Evolutionary conservation across 2,329 filamentous ascomycete genomes (phyloP), one percentile per base, ranked within the genome.

Genomic region (Paecilomyces variotii): DNA sequence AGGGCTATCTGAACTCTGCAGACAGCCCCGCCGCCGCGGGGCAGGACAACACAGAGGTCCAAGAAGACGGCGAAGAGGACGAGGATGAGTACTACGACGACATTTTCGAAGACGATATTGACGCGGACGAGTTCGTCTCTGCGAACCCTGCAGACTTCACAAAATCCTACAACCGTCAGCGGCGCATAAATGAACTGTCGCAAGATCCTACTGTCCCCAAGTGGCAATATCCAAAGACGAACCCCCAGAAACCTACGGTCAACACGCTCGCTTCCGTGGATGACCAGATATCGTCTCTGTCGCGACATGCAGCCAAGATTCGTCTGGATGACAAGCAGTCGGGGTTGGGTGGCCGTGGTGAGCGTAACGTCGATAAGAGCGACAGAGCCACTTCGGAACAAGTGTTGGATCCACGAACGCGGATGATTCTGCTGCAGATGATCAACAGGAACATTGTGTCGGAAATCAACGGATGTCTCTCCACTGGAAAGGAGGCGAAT

Each of bases 401-500:
- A 74, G 94, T 99, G 54, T 79, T 99, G 61, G 94, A 99, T 76
- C 90, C 91, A 62, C 84, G 91, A 57, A 99, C 94, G 12, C 88
- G 92, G 65, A 96, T 97, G 90, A 92, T 99, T 61, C 80, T 99
- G 57, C 81, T 97, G 63, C 91, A 97, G 77, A 91, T 99, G 83
- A 93, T 97, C 79, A 97, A 97, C 74, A 86, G 91, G 34, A 88
- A 91, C 60, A 81, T 93, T 62, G 87, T 99, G 55, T 90, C 88
- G 59, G 92, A 97, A 74, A 87, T 99, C 56, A 91, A 99, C 72
- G 94, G 95, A 53, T 94, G 94, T 71, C 84, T 99, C 66, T 96
- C 91, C 61, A 99, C 94, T 0, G 94, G 94, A 58, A 99, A 99
- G 74, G 94, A 99, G 75, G 94, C 94, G 60, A 99, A 99, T 72